phyloP scores from a whole-genome alignment of 1,284 basidiomycete species.

The Caloboletus inedulis region DNA sequence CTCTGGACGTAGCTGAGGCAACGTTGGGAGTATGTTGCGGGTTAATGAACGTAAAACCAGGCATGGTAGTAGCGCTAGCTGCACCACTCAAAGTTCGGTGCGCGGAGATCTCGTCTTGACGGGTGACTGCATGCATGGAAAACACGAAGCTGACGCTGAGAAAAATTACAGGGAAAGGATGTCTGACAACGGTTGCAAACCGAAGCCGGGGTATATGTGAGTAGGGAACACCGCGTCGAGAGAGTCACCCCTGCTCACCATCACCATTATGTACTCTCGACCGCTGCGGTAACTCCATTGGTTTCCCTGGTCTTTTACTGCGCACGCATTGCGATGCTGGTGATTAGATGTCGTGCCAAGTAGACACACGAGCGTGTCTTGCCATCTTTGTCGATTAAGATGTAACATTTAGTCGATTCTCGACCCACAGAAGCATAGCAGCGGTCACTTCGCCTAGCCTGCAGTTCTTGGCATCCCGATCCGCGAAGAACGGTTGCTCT shows the following conservation, averaged over 20 bases:
- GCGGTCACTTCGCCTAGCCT: slow-evolving; percentile 1
- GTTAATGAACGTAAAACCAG: neutral
- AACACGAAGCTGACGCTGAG: neutral
- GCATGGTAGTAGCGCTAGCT: neutral
- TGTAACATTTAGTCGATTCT: slow-evolving; percentile 1
- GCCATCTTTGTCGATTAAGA: slow-evolving; percentile 18
- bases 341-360: slow-evolving; percentile 10
- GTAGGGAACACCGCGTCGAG: neutral
- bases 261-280: slow-evolving; percentile 16
- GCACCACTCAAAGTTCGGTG: neutral
- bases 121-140: slow-evolving; percentile 3
- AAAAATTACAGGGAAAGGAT: neutral
- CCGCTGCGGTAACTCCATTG: neutral
- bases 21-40: neutral
- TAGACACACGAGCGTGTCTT: neutral
- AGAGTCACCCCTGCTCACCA: neutral
- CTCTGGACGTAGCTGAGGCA: neutral
- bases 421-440: neutral
- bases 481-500: slow-evolving; percentile 10
- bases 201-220: neutral
- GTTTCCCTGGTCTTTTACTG: slow-evolving; percentile 12
- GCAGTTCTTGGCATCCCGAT: slow-evolving; percentile 25
- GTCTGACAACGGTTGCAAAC: neutral
- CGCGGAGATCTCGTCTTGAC: slow-evolving; percentile 1
- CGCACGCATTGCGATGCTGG: neutral